These are phyloP conservation scores for Colletotrichum melonis DNA, from an alignment of 2,329 filamentous ascomycete species.

Conservation along the genomic window DNA sequence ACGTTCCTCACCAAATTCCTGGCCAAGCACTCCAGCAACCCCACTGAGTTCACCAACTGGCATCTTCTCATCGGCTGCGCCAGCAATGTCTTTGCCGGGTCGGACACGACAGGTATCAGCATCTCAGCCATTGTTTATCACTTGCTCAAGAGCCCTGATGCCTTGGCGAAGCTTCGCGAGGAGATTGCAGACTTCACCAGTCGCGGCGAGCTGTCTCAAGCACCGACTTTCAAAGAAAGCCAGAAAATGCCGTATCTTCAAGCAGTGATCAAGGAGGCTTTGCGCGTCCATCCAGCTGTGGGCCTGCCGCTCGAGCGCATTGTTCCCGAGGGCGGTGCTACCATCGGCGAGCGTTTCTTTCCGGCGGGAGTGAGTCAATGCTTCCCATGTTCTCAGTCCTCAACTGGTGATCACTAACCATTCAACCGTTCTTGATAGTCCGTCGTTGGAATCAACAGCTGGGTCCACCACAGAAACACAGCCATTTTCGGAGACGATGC, in stretches of 20 bases:
- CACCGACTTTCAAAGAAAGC: slow-evolving; percentile 48
- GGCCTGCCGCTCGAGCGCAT: slow-evolving; percentile 61
- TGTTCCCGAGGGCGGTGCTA: slow-evolving; percentile 56
- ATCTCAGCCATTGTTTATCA: slow-evolving; percentile 57
- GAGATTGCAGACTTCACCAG: slow-evolving; percentile 39
- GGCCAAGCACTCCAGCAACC: slow-evolving; percentile 51
- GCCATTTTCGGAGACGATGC: slow-evolving; percentile 47
- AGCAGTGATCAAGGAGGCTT: slow-evolving; percentile 63
- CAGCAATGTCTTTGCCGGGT: slow-evolving; percentile 51
- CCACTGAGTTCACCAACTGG: slow-evolving; percentile 52
- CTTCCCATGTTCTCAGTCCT: neutral
- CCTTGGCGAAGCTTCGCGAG: slow-evolving; percentile 38
- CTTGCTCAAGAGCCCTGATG: slow-evolving; percentile 47
- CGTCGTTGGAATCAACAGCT: slow-evolving; percentile 49
- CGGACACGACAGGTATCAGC: slow-evolving; percentile 60
- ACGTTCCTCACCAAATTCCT: slow-evolving; percentile 55
- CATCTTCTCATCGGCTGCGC: slow-evolving; percentile 44
- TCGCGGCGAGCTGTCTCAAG: slow-evolving; percentile 33
- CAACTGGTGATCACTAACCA: neutral
- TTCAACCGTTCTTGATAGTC: slow-evolving; percentile 33
- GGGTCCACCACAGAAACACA: slow-evolving; percentile 48
- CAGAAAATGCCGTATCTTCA: slow-evolving; percentile 62
- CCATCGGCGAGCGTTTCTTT: slow-evolving; percentile 48
- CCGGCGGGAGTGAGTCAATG: slow-evolving; percentile 41
- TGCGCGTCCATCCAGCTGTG: slow-evolving; percentile 61